A percentile compares a stretch with the other conserved stretches of the same genome.
Conservation (phyloP, 352 stramenopile genomes). For the Phytophthora hibernalis region DNA sequence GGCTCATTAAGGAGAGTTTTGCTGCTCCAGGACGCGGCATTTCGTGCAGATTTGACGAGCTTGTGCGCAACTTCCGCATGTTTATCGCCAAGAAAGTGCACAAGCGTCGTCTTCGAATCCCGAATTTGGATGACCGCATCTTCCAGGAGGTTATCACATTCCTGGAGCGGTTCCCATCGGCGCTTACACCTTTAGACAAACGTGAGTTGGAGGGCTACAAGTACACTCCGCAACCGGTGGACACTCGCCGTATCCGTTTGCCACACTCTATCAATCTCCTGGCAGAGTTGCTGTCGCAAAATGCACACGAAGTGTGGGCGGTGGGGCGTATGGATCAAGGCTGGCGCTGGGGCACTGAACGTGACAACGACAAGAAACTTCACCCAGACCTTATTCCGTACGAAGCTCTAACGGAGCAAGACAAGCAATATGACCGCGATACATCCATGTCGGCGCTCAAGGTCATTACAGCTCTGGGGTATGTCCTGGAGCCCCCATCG, state of each 20-base stretch:
- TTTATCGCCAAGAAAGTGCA: constrained; percentile 84
- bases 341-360: constrained; percentile 66
- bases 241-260: constrained; percentile 69
- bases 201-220: constrained; percentile 86
- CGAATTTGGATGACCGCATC: constrained; percentile 75
- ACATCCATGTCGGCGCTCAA: constrained; percentile 83
- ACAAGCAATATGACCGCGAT: constrained; percentile 85
- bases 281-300: constrained; percentile 73
- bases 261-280: constrained; percentile 71
- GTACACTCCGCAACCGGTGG: constrained; percentile 70
- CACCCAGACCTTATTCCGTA: constrained; percentile 80
- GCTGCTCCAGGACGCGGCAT: constrained; percentile 66
- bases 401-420: constrained; percentile 72
- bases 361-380: constrained; percentile 75
- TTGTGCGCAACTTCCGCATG: constrained; percentile 84
- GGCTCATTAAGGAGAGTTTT: constrained; percentile 71
- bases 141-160: constrained; percentile 80
- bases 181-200: constrained; percentile 71
- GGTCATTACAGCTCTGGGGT: constrained; percentile 78
- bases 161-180: constrained; percentile 76
- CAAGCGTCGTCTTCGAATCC: constrained; percentile 56
- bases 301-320: constrained; percentile 85
- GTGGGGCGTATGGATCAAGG: constrained; percentile 74
- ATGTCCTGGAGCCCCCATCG: constrained; percentile 64
- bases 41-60: constrained; percentile 81